These are phyloP conservation scores for Circinella minor DNA, from an alignment of 371 early-diverging fungal genomes.

Conservation along the genomic window DNA sequence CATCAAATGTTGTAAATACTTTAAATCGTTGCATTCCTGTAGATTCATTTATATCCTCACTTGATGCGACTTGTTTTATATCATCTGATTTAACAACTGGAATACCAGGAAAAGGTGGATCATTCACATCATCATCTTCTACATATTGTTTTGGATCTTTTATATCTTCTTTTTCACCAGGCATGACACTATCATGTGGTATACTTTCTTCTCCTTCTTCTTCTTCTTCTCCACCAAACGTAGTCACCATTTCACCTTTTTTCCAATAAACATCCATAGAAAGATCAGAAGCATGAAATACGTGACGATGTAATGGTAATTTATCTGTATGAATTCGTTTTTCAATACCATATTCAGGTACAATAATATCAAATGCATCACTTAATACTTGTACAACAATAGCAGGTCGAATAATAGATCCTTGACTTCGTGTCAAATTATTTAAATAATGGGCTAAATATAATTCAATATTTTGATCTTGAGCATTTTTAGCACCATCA, in stretches of 20 bases:
- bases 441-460: constrained; percentile 73
- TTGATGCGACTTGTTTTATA: background rate
- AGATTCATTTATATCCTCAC: constrained; percentile 17
- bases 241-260: constrained; percentile 27
- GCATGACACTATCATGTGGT: constrained; percentile 15
- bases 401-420: constrained; percentile 51
- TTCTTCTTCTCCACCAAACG: constrained; percentile 19
- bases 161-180: background rate
- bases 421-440: constrained; percentile 37
- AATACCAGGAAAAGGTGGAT: constrained; percentile 6
- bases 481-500: constrained; percentile 80
- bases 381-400: constrained; percentile 56
- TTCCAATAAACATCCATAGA: constrained; percentile 54
- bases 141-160: background rate
- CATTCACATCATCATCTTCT: constrained; percentile 10
- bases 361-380: constrained; percentile 71
- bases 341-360: constrained; percentile 78
- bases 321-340: constrained; percentile 61
- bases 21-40: constrained; percentile 36
- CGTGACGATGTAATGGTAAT: constrained; percentile 64
- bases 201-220: constrained; percentile 23
- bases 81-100: constrained; percentile 2
- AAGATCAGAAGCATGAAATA: constrained; percentile 36
- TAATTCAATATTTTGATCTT: constrained; percentile 79
- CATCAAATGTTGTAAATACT: constrained; percentile 32